phyloP scores from a whole-genome alignment of 139 green algal genomes.

The Auxenochlorella pyrenoidosa region DNA sequence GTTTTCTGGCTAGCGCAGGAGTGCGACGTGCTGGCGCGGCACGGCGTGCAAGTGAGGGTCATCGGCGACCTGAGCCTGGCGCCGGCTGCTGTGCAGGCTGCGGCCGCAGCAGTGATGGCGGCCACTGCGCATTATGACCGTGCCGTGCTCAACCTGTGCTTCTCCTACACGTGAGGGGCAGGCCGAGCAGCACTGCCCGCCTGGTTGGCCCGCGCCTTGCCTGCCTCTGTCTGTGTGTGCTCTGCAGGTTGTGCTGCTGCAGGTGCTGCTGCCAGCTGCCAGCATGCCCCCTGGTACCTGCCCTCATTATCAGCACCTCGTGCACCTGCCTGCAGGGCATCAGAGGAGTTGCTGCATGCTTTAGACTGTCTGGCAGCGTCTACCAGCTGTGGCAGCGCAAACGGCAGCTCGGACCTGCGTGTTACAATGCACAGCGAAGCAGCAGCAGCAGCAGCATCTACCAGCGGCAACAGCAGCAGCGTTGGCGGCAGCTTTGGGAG shows the following conservation, averaged over 20 bases:
- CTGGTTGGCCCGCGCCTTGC: no score
- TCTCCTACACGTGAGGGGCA: conserved; percentile 86
- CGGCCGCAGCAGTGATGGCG: conserved; percentile 76
- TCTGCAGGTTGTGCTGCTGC: neutral
- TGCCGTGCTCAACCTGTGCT: conserved; percentile 90
- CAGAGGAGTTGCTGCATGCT: conserved; percentile 39
- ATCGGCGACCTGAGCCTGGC: conserved; percentile 82
- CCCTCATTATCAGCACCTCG: neutral
- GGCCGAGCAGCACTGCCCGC: neutral
- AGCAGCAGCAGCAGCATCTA: neutral
- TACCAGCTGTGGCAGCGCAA: neutral
- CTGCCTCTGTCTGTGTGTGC: no score
- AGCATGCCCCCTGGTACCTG: no score
- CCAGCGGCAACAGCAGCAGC: neutral
- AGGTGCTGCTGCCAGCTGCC: no score
- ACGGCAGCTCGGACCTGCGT: neutral
- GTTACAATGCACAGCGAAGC: neutral
- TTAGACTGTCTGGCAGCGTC: neutral
- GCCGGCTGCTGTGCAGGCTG: conserved; percentile 69
- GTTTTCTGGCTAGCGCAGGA: conserved; percentile 53
- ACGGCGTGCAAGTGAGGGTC: conserved; percentile 79
- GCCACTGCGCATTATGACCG: conserved; percentile 59
- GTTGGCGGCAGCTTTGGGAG: neutral
- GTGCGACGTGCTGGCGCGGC: conserved; percentile 58
- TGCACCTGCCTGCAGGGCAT: conserved; percentile 15